Percentiles rank a stretch among this genome's conserved stretches.
These are phyloP conservation scores for maize (Zea mays) DNA, from an alignment of 176 grass and related monocot genomes.

Conservation along the genomic window DNA sequence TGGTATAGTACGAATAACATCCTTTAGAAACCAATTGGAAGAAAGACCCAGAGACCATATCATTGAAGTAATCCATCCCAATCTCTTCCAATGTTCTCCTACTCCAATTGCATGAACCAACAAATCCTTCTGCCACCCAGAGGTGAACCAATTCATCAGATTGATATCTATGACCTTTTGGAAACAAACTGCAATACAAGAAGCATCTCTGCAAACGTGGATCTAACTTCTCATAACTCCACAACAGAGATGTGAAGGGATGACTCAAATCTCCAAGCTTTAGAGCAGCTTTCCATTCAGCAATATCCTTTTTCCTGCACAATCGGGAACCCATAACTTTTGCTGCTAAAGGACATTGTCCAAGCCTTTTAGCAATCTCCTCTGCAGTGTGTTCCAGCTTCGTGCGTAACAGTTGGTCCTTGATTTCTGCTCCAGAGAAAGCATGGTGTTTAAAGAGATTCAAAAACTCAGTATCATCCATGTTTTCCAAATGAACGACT, in stretches of 20 bases:
- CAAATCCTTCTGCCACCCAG: neutral
- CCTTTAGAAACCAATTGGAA: neutral
- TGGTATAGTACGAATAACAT: neutral
- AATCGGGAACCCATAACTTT: slow-evolving; percentile 10
- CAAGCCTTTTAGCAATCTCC: neutral
- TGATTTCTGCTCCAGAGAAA: neutral
- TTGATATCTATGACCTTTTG: neutral
- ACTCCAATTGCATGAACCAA: neutral
- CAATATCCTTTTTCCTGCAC: neutral
- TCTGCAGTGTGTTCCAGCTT: neutral
- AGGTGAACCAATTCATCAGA: neutral
- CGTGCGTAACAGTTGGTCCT: neutral
- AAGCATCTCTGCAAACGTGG: slow-evolving; percentile 13
- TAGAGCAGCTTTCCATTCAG: neutral
- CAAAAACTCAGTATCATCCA: neutral
- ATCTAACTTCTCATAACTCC: slow-evolving; percentile 41
- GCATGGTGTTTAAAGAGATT: slow-evolving; percentile 12
- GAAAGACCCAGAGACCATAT: slow-evolving; percentile 4
- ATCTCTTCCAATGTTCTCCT: neutral
- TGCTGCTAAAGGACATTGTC: slow-evolving; percentile 26
- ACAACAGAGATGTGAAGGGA: neutral
- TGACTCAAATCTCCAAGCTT: neutral
- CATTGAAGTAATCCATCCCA: neutral
- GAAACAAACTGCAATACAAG: slow-evolving; percentile 24
- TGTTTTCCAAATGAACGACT: neutral